Evolutionary conservation across 495 filamentous ascomycete species (phyloP).

Genomic region (Hypoxylon rickii): DNA sequence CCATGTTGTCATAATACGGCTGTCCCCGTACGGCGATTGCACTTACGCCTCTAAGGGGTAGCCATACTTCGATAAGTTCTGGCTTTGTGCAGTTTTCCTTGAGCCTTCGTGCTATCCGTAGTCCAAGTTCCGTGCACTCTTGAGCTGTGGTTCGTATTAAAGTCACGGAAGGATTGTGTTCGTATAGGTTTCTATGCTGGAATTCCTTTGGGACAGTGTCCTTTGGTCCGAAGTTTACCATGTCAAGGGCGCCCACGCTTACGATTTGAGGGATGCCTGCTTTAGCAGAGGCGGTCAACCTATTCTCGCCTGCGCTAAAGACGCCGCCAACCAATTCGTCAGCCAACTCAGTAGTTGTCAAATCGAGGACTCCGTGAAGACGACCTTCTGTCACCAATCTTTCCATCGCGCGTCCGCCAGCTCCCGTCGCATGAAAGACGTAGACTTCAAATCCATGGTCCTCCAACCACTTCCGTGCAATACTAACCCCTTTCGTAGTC

Average conservation of each 20-base stretch:
- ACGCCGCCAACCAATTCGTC: constrained; percentile 66
- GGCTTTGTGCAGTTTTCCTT: constrained; percentile 39
- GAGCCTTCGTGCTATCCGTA: constrained; percentile 58
- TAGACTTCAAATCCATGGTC: constrained; percentile 56
- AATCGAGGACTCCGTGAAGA: constrained; percentile 66
- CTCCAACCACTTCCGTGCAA: constrained; percentile 52
- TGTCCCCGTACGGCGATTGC: constrained; percentile 42
- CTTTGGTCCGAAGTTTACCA: constrained; percentile 67
- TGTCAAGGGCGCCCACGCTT: constrained; percentile 67
- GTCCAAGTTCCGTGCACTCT: constrained; percentile 59
- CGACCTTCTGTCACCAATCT: constrained; percentile 56
- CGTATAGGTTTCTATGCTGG: constrained; percentile 52
- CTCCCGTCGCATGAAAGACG: constrained; percentile 71
- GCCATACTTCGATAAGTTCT: constrained; percentile 54
- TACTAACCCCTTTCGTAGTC: constrained; percentile 64
- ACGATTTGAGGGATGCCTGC: constrained; percentile 64
- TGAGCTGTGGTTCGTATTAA: constrained; percentile 61
- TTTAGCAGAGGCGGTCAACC: constrained; percentile 59
- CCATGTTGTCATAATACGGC: constrained; percentile 41
- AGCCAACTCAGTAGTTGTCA: constrained; percentile 71
- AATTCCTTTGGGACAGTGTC: constrained; percentile 58
- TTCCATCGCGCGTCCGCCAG: constrained; percentile 70
- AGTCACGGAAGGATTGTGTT: constrained; percentile 69
- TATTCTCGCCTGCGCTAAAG: constrained; percentile 57
- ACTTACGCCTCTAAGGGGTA: constrained; percentile 58